Evolutionary conservation across 2,329 filamentous ascomycete species (phyloP).

Genomic region (Clonostachys chloroleuca): DNA sequence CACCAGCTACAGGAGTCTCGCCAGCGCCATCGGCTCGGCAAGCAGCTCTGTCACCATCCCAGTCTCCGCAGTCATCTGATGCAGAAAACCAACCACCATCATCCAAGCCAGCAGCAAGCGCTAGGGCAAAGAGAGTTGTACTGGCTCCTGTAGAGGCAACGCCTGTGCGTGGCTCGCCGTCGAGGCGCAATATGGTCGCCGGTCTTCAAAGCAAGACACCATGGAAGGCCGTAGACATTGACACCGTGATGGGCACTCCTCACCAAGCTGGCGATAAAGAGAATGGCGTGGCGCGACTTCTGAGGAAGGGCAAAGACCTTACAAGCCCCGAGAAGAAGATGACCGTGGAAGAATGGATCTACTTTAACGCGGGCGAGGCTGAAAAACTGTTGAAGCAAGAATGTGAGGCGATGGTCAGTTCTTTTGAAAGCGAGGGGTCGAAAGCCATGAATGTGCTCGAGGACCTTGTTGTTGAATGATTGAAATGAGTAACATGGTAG

Average conservation of each 20-base stretch:
- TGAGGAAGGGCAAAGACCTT: slow-evolving; percentile 56
- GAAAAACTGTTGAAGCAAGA: slow-evolving; percentile 76
- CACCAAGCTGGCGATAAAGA: slow-evolving; percentile 42
- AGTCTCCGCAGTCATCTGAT: slow-evolving; percentile 72
- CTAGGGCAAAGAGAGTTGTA: slow-evolving; percentile 38
- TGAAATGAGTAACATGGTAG: background rate
- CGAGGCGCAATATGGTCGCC: slow-evolving; percentile 53
- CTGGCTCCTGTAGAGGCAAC: slow-evolving; percentile 42
- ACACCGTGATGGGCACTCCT: slow-evolving; percentile 57
- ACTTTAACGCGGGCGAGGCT: slow-evolving; percentile 72
- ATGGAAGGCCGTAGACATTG: slow-evolving; percentile 76
- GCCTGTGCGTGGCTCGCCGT: slow-evolving; percentile 51
- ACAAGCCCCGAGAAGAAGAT: slow-evolving; percentile 78
- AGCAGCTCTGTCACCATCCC: slow-evolving; percentile 54
- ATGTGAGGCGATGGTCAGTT: slow-evolving; percentile 76
- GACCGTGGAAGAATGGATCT: slow-evolving; percentile 92
- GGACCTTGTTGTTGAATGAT: slow-evolving; percentile 58
- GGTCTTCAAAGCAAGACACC: slow-evolving; percentile 52
- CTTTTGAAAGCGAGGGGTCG: slow-evolving; percentile 79
- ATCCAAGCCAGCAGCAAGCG: slow-evolving; percentile 48
- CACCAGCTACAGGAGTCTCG: background rate
- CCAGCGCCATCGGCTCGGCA: slow-evolving; percentile 37
- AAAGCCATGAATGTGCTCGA: slow-evolving; percentile 76
- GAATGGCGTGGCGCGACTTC: slow-evolving; percentile 41
- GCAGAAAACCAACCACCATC: slow-evolving; percentile 77